Evolutionary conservation across 1,284 basidiomycete species (phyloP).

Genomic region (Cryptococcus sp.): DNA sequence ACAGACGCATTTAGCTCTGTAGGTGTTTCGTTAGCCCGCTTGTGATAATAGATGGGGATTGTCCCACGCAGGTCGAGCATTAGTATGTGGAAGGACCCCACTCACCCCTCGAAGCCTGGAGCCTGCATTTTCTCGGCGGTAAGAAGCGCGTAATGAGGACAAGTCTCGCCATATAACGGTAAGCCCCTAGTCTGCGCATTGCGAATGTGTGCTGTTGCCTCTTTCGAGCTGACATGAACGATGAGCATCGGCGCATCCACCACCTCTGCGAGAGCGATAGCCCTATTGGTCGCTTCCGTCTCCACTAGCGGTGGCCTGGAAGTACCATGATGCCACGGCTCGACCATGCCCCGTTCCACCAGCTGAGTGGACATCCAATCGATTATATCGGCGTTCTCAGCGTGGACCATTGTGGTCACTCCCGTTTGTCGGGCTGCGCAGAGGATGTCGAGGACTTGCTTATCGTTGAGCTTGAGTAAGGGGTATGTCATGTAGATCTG

Average conservation of each 20-base stretch:
- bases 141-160: conserved; percentile 34
- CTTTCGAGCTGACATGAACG: conserved; percentile 37
- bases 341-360: conserved; percentile 26
- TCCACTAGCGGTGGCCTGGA: conserved; percentile 37
- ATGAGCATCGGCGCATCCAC: conserved; percentile 38
- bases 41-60: too few species aligned
- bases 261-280: conserved; percentile 33
- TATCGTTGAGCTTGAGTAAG: conserved; percentile 31
- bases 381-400: conserved; percentile 43
- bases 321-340: conserved; percentile 34
- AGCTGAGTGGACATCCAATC: conserved; percentile 31
- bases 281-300: conserved; percentile 38
- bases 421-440: conserved; percentile 30
- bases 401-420: conserved; percentile 39
- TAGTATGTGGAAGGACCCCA: not conserved
- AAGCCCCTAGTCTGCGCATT: conserved; percentile 28
- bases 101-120: conserved; percentile 28
- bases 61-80: too few species aligned
- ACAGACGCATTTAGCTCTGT: conserved; percentile 37
- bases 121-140: conserved; percentile 27
- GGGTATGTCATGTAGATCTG: conserved; percentile 42
- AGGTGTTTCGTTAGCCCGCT: not conserved
- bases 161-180: conserved; percentile 39
- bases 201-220: conserved; percentile 28
- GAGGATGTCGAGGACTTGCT: conserved; percentile 34